Conservation (phyloP, 1,284 basidiomycete genomes). For the Rhodotorula sp. region DNA sequence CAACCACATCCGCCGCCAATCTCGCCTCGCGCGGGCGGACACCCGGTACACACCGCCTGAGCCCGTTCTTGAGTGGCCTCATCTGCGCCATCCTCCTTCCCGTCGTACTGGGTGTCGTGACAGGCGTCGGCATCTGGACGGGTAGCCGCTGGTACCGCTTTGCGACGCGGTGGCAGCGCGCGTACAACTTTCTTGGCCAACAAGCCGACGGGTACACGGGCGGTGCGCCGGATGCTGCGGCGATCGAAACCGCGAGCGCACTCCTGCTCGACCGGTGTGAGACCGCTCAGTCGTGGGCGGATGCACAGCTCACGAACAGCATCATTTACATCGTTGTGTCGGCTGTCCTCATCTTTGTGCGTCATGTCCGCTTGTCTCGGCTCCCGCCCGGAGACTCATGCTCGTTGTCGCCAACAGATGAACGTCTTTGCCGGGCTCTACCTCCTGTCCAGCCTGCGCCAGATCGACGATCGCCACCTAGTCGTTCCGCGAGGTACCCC, state of each 20-base stretch:
- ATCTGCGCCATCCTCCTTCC: constrained; percentile 18
- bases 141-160: constrained; percentile 17
- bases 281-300: background rate
- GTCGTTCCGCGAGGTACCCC: constrained; percentile 9
- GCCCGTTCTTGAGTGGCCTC: constrained; percentile 1
- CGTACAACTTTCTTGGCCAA: background rate
- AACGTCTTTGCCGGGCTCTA: constrained; percentile 24
- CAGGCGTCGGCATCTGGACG: constrained; percentile 13
- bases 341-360: constrained; percentile 11
- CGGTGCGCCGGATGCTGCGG: background rate
- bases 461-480: background rate
- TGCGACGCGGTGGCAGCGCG: constrained; percentile 9
- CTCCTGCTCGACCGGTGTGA: background rate
- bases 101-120: constrained; percentile 4
- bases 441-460: constrained; percentile 22
- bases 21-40: constrained; percentile 9
- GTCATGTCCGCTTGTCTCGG: background rate
- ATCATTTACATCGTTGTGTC: constrained; percentile 21
- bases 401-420: background rate
- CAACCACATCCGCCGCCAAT: constrained; percentile 21
- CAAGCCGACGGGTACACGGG: constrained; percentile 2
- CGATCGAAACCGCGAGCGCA: background rate
- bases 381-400: background rate
- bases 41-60: constrained; percentile 11
- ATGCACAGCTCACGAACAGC: background rate